Conservation (phyloP, 2,329 filamentous ascomycete species). For the Phyllosticta citribraziliensis region DNA sequence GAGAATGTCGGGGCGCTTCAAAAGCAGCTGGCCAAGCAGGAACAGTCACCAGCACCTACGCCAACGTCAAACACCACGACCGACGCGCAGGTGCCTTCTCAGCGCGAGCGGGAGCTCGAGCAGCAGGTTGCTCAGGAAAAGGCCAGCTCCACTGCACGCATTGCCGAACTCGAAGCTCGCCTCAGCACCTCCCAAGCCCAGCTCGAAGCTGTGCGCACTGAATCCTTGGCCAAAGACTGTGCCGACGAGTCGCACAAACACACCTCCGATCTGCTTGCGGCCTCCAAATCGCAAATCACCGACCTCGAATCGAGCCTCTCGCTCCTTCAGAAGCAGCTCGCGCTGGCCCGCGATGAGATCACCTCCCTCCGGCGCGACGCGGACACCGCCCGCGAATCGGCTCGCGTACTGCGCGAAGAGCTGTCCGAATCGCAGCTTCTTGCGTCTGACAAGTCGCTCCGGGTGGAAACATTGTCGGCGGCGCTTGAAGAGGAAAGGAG, state of each 20-base stretch:
- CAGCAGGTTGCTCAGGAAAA: neutral
- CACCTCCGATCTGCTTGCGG: neutral
- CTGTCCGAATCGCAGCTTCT: neutral
- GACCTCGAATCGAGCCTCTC: conserved; percentile 5
- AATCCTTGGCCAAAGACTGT: neutral
- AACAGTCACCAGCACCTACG: neutral
- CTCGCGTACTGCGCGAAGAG: conserved; percentile 1
- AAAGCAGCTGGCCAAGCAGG: neutral
- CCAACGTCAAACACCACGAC: neutral
- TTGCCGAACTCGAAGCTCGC: conserved; percentile 8
- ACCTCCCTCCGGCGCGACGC: neutral
- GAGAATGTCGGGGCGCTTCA: neutral
- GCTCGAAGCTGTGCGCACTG: neutral
- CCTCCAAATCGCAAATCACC: neutral
- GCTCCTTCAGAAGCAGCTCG: conserved; percentile 3
- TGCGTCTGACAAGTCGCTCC: neutral
- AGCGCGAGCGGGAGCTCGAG: neutral
- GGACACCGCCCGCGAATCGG: neutral
- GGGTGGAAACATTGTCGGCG: neutral
- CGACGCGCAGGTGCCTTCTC: neutral
- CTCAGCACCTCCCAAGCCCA: conserved; percentile 1
- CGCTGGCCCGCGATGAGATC: neutral
- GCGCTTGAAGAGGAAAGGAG: neutral
- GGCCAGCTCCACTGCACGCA: conserved; percentile 3
- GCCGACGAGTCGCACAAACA: neutral